Conservation (phyloP, 2,329 filamentous ascomycete species). For the Sporothrix humicola region DNA sequence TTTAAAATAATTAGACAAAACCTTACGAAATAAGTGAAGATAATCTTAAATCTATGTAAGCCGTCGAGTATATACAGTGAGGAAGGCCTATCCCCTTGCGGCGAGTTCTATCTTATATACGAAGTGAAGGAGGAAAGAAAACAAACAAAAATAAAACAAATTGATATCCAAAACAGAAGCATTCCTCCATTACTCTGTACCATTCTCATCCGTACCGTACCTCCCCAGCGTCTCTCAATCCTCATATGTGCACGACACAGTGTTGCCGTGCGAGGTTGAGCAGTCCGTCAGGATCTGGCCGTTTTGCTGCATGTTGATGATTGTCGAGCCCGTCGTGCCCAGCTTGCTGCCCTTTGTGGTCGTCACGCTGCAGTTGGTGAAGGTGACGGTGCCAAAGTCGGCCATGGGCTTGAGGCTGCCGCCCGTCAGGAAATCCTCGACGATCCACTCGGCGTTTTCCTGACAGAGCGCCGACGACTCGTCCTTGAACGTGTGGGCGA, state of each 20-base stretch:
- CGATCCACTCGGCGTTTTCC: conserved; percentile 44
- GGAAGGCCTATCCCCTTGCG: background rate
- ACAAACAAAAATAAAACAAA: background rate
- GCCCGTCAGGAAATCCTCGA: conserved; percentile 43
- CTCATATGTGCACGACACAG: conserved; percentile 52
- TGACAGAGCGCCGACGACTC: conserved; percentile 46
- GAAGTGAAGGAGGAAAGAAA: background rate
- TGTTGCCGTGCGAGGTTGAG: conserved; percentile 36
- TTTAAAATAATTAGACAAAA: background rate
- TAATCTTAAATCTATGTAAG: background rate
- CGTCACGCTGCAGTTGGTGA: conserved; percentile 49
- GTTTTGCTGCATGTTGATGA: conserved; percentile 42
- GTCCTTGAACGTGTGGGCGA: conserved; percentile 50
- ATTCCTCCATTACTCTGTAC: conserved; percentile 20
- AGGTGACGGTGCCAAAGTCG: conserved; percentile 47
- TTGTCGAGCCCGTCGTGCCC: conserved; percentile 51
- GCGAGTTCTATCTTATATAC: background rate
- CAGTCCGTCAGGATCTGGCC: conserved; percentile 38
- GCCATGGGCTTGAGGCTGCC: conserved; percentile 41
- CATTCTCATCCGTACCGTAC: too few relatives aligned
- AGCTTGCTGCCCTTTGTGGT: conserved; percentile 42
- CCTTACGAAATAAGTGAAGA: background rate
- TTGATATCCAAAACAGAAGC: background rate
- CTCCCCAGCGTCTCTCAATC: too few relatives aligned
- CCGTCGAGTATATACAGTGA: background rate